Conservation (phyloP, 495 filamentous ascomycete species). For the Neurospora sp. region DNA sequence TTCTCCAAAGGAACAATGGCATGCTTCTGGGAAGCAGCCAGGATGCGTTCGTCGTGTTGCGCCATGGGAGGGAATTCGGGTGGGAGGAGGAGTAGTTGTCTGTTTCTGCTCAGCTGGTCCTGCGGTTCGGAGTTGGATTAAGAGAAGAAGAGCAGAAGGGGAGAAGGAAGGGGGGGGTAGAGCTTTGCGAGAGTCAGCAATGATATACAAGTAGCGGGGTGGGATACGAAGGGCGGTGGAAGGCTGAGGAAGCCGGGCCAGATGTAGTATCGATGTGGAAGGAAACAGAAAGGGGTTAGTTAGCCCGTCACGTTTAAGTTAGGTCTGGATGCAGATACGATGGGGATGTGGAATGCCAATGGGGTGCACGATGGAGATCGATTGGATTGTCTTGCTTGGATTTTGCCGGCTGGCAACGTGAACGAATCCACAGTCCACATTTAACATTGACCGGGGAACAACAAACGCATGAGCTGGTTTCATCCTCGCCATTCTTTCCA, state of each 20-base stretch:
- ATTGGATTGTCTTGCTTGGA: background rate
- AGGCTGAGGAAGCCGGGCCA: background rate
- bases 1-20: conserved; percentile 51
- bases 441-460: no score
- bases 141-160: background rate
- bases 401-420: background rate
- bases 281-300: background rate
- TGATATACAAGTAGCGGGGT: background rate
- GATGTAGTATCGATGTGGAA: background rate
- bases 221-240: background rate
- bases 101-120: background rate
- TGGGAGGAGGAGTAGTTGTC: background rate
- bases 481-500: background rate
- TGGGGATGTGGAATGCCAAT: background rate
- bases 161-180: background rate
- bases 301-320: background rate
- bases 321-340: background rate
- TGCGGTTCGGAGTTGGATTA: background rate
- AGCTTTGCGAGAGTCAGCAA: background rate
- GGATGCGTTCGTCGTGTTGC: conserved; percentile 31
- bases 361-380: background rate
- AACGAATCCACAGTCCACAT: background rate
- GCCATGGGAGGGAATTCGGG: conserved; percentile 9
- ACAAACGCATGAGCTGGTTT: background rate
- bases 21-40: conserved; percentile 54